Evolutionary conservation across 2,329 filamentous ascomycete species (phyloP), one percentile per base, ranked within the genome.

Genomic region (Polytolypa hystricis): DNA sequence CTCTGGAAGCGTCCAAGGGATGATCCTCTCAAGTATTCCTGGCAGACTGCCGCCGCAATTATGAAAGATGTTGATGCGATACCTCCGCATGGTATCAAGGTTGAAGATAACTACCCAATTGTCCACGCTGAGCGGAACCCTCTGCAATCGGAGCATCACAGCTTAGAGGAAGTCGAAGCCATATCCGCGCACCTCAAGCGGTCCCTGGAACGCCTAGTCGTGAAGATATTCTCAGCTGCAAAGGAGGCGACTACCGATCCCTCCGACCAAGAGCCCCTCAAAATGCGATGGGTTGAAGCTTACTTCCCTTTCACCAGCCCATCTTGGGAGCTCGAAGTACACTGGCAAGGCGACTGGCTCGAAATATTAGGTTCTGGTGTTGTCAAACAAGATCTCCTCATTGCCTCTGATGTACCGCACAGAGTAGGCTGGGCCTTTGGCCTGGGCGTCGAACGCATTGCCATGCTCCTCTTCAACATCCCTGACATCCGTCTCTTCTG

Each of bases 231-330:
- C 60, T 75, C 77, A 7, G 74, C 81, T 21, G 87, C 86, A 5
- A 78, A 77, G 53, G 69, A 70, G 33, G 66, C 62, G 42, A 56
- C 55, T 12, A 61, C 69, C 11, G 66, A 64, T 40, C 59, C 55
- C 8, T 64, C 65, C 5, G 66, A 73, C 33, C 69, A 76, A 33
- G 82, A 93, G 52, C 84, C 86, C 4, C 67, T 96, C 26, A 79
- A 77, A 48, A 79, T 95, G 51, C 77, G 91, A 47, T 98, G 91
- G 91, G 79, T 96, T 5, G 89, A 95, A 59, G 86, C 91, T 1
- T 96, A 91, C 62, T 98, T 98, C 63, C 91, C 91, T 26, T 96
- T 96, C 57, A 98, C 91, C 1, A 87, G 80, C 40, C 91, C 91
- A 0, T 91, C 82, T 5, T 98, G 85, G 83, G 91, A 98, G 58